Base-by-base conservation (phyloP, 2,329 filamentous ascomycete species). In the Colletotrichum lini region DNA sequence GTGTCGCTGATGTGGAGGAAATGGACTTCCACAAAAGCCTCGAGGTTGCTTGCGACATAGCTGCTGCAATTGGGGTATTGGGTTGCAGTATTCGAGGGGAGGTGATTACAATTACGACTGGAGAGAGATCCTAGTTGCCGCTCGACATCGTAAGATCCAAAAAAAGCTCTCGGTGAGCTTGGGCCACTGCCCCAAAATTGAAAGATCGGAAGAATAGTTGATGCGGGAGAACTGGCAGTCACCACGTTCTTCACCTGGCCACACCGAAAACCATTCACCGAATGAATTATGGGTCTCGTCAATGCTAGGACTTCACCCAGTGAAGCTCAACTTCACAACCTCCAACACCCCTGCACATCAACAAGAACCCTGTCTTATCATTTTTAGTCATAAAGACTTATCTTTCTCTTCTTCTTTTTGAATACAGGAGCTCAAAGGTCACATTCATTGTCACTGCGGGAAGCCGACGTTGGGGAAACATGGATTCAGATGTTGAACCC, bases 31-130 rank as follows among this genome's bases (percentile, higher is more conserved):
- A 74, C 9, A 84, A 73, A 66, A 79, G 77, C 73, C 79, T 82
- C 45, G 82, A 80, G 10, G 81, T 72, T 56, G 80, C 74, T 65
- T 81, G 81, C 68, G 84, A 80, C 84, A 87, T 87, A 50, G 59
- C 68, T 68, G 40, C 49, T 23, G 23, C 53, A 35, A 50, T 42
- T 26, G 42, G n/a, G n/a, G n/a, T 12, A 3, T 40, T 26, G 54
- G 4, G 35, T 16, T 26, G 54, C 35, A 23, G n/a, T 52, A 13
- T 15, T 23, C n/a, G 16, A 44, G 42, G 16, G 5, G 21, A 26
- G 30, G 35, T 47, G n/a, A 45, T 18, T 21, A 23, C 15, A 21
- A 26, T 21, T 6, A 5, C n/a, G 35, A 26, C 30, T 21, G 38
- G 12, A 52, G 52, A 13, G 12, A 52, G 45, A 13, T 42, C 26